phyloP scores from a whole-genome alignment of 768 basidiomycete genomes.

The Boletus speciosus region DNA sequence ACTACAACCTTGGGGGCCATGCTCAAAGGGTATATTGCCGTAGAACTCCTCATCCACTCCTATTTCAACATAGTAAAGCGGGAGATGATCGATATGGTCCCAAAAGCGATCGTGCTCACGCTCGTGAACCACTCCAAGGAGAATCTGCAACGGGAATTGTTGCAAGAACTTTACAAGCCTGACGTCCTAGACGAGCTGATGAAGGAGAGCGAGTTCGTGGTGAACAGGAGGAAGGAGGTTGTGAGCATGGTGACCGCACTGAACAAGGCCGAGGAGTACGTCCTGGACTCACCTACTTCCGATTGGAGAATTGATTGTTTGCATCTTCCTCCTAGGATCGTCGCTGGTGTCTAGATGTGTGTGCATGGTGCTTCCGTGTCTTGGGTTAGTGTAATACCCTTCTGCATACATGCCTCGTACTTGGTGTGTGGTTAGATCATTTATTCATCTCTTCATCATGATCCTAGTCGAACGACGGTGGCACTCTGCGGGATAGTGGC shows the following conservation, averaged over 20 bases:
- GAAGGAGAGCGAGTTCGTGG: constrained; percentile 91
- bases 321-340: constrained; percentile 42
- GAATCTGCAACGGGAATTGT: constrained; percentile 86
- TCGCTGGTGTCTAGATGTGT: constrained; percentile 52
- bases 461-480: not conserved
- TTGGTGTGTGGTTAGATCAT: constrained; percentile 17
- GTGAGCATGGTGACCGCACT: constrained; percentile 89
- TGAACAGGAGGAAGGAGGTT: constrained; percentile 90
- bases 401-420: constrained; percentile 21
- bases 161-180: constrained; percentile 96
- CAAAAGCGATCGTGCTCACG: constrained; percentile 89
- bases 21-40: constrained; percentile 1
- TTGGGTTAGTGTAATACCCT: constrained; percentile 31
- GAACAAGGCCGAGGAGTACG: constrained; percentile 98
- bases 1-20: not conserved
- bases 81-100: constrained; percentile 99
- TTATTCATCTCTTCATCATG: constrained; percentile 8
- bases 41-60: constrained; percentile 92
- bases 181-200: constrained; percentile 93
- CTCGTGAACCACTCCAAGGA: constrained; percentile 94
- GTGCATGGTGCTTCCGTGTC: constrained; percentile 3
- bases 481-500: not conserved
- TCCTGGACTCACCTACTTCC: constrained; percentile 26
- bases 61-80: constrained; percentile 99
- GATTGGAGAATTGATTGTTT: constrained; percentile 10